These are phyloP conservation scores for Stephania cephalantha DNA, from an alignment of 164 flowering plant species.

Conservation along the genomic window DNA sequence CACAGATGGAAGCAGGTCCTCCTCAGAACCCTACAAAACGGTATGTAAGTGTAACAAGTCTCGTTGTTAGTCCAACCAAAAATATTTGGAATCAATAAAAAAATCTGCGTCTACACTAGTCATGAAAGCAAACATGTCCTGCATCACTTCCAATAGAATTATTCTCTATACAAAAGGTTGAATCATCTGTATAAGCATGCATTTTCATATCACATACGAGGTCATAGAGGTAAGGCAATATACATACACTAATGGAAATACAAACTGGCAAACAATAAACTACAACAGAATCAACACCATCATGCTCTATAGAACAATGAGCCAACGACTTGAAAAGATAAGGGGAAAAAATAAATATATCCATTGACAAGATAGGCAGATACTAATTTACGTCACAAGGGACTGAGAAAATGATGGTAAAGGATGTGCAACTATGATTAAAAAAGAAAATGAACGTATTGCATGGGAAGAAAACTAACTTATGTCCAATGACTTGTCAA, in stretches of 20 bases:
- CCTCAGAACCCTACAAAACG: slow-evolving; percentile 74
- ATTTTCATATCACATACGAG: not conserved
- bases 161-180: not conserved
- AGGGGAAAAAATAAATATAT: no score
- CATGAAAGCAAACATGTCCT: not conserved
- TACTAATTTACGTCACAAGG: not conserved
- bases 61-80: not conserved
- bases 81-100: not conserved
- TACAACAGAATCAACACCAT: not conserved
- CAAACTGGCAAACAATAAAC: not conserved
- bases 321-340: not conserved
- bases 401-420: not conserved
- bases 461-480: not conserved
- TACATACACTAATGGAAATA: not conserved
- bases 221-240: not conserved
- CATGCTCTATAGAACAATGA: not conserved
- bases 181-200: not conserved
- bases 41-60: not conserved
- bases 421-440: not conserved
- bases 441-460: not conserved
- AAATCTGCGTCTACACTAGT: not conserved
- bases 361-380: not conserved
- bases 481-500: not conserved
- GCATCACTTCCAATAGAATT: not conserved
- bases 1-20: slow-evolving; percentile 79